Evolutionary conservation across 73 alveolate species (phyloP), one percentile per base, ranked within the genome.

Genomic region (Stentor roeselii): DNA sequence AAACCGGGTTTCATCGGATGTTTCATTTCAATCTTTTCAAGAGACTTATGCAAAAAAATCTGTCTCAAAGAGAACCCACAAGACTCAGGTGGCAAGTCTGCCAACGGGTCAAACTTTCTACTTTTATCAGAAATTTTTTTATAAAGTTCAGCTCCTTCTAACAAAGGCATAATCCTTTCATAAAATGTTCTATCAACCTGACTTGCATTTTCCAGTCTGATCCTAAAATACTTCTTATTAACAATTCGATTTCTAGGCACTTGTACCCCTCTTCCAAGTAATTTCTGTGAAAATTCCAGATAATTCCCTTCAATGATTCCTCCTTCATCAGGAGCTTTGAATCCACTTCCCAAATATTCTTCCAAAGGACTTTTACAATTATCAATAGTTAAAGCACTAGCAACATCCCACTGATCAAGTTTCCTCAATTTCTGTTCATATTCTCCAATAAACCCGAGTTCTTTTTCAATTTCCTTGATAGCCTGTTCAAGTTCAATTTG

Each of bases 111-210:
- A 67, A 67, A 67, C 21, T 36, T 40, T 67, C 34, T 21, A 32
- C n/a, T 36, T 67, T 67, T 67, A 1, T 21, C n/a, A n/a, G 80
- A 67, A 21, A 67, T 27, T 67, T 67, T 67, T 34, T 67, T 67
- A 67, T 67, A 67, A n/a, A 67, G 11, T 34, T 67, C 80, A 67
- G 80, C 80, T 11, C 80, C 80, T 67, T 67, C 80, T 1, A 67
- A 40, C 2, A 67, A 67, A 14, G 80, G 80, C 80, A 67, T 67
- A 27, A 67, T 67, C 34, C 41, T 67, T 34, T 67, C 80, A 67
- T 67, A 67, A 67, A 67, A 67, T 1, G 21, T 67, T 34, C 37
- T 67, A 1, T 67, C 80, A 67, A 27, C n/a, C 41, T n/a, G 50
- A 27, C 42, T 67, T 21, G 80, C 34, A 2, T 67, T 32, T 67